Evolutionary conservation across 495 filamentous ascomycete species (phyloP).

Genomic region (Pseudotulostoma volvatum): DNA sequence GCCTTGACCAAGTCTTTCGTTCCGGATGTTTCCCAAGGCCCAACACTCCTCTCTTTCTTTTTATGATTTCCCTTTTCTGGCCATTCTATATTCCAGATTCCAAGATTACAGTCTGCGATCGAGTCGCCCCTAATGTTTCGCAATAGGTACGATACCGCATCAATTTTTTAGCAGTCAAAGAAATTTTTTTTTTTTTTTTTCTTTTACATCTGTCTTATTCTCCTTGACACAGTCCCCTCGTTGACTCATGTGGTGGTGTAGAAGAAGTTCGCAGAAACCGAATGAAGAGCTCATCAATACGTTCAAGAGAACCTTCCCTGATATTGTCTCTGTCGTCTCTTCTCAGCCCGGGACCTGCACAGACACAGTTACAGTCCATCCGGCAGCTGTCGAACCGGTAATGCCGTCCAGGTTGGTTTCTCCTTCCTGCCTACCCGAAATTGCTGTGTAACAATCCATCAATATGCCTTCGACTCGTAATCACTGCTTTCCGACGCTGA

Average conservation of each 20-base stretch:
- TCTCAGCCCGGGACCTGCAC: conserved; percentile 4
- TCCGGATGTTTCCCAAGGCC: conserved; percentile 5
- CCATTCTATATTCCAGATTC: neutral
- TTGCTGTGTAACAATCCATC: neutral
- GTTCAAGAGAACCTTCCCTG: conserved; percentile 67
- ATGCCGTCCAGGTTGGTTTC: conserved; percentile 15
- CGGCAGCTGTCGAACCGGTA: conserved; percentile 3
- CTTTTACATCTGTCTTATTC: too few relatives aligned
- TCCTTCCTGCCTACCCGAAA: neutral
- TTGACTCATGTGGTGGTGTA: conserved; percentile 20
- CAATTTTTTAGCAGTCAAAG: neutral
- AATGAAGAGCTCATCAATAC: conserved; percentile 65
- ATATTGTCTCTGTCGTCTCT: conserved; percentile 30
- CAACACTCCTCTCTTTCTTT: neutral
- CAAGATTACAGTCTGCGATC: too few relatives aligned
- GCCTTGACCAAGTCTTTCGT: too few relatives aligned
- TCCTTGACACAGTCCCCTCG: too few relatives aligned
- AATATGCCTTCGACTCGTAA: too few relatives aligned
- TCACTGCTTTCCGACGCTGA: neutral
- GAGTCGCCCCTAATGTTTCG: conserved; percentile 21
- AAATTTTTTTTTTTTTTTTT: too few relatives aligned
- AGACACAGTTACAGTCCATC: conserved; percentile 5
- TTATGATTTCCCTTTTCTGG: conserved; percentile 1
- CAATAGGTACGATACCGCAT: conserved; percentile 19
- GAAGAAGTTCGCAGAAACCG: conserved; percentile 75